Conservation (phyloP, 2,329 filamentous ascomycete genomes). For the Neopestalotiopsis clavispora region DNA sequence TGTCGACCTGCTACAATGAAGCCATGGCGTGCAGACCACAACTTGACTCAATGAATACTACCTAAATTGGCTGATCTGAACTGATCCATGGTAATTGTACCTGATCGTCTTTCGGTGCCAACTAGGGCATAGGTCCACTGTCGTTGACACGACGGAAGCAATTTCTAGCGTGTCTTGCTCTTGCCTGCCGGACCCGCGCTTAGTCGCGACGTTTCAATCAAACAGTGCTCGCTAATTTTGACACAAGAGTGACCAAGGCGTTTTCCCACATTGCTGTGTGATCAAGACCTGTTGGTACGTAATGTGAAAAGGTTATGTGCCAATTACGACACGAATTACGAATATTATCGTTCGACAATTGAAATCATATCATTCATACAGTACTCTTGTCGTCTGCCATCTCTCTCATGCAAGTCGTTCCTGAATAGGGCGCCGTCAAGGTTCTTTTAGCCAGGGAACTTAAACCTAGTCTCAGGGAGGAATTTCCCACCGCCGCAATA, state of each 20-base stretch:
- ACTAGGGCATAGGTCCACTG: background rate
- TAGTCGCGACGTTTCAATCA: background rate
- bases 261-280: background rate
- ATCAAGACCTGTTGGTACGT: background rate
- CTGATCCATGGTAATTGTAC: background rate
- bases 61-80: background rate
- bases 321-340: background rate
- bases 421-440: no score
- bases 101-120: background rate
- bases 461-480: no score
- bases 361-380: no score
- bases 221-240: constrained; percentile 1
- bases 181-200: background rate
- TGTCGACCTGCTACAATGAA: background rate
- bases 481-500: background rate
- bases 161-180: background rate
- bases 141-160: background rate
- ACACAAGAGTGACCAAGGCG: background rate
- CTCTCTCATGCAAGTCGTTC: no score
- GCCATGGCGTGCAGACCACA: background rate
- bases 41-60: background rate
- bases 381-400: no score
- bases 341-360: background rate
- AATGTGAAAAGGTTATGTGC: background rate
- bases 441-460: no score